Evolutionary conservation across 768 basidiomycete species (phyloP).

Genomic region (Tylopilus intermedius): DNA sequence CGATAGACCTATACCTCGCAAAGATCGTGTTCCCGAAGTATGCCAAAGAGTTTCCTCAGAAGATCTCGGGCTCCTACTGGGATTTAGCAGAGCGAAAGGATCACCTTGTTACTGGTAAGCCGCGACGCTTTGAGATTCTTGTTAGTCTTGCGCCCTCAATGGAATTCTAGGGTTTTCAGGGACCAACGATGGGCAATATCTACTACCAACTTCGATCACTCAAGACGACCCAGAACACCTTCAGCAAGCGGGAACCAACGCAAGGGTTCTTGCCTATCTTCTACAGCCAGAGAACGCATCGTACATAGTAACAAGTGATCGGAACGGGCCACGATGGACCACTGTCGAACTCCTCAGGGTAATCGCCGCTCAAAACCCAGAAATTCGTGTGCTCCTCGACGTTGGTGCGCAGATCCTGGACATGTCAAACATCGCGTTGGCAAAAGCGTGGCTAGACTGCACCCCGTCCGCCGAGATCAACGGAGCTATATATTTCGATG

Average conservation of each 20-base stretch:
- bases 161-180: not conserved
- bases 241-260: not conserved
- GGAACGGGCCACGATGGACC: not conserved
- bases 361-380: not conserved
- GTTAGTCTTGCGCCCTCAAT: too few relatives aligned
- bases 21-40: slow-evolving; percentile 34
- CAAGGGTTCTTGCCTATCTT: not conserved
- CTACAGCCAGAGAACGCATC: not conserved
- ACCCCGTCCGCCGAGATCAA: not conserved
- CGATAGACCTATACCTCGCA: slow-evolving; percentile 32
- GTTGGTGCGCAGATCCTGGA: not conserved
- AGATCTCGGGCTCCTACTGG: slow-evolving; percentile 34
- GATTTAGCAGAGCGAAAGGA: slow-evolving; percentile 31
- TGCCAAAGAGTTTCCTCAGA: slow-evolving; percentile 33
- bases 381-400: not conserved
- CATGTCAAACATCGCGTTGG: not conserved
- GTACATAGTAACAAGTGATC: not conserved
- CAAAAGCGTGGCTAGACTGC: not conserved
- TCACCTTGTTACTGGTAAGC: not conserved
- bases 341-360: not conserved
- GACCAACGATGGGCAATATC: not conserved
- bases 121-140: too few relatives aligned
- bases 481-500: not conserved
- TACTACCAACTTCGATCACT: not conserved
- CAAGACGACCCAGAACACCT: not conserved